phyloP scores from a whole-genome alignment of 805 yeast genomes.

The Debaryomyces prosopidis region DNA sequence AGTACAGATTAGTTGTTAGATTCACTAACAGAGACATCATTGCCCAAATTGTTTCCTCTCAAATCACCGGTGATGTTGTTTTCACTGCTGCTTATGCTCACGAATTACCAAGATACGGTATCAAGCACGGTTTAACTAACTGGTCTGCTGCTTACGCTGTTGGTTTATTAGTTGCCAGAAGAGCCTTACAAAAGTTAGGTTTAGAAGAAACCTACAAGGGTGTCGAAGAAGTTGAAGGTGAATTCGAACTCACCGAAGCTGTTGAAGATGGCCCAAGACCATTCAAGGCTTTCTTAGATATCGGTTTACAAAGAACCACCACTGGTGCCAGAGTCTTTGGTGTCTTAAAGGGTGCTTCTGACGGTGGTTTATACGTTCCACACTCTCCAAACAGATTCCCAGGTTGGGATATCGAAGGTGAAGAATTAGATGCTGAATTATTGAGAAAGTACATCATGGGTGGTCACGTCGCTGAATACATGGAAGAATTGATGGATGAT shows the following conservation, averaged over 20 bases:
- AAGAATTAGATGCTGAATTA: slow-evolving; percentile 96
- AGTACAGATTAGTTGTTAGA: slow-evolving; percentile 99
- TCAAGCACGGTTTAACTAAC: slow-evolving; percentile 98
- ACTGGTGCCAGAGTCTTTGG: slow-evolving; percentile 99
- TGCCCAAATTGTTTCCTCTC: slow-evolving; percentile 95
- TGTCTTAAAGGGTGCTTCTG: slow-evolving; percentile 99
- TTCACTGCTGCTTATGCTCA: slow-evolving; percentile 98
- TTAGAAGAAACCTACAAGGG: slow-evolving; percentile 97
- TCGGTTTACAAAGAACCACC: slow-evolving; percentile 99
- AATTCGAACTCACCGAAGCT: slow-evolving; percentile 96
- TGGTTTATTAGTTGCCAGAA: slow-evolving; percentile 98
- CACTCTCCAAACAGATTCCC: slow-evolving; percentile 99
- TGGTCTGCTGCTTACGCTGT: slow-evolving; percentile 99
- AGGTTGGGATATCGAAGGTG: slow-evolving; percentile 99
- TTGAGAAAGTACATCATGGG: slow-evolving; percentile 99
- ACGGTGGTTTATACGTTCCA: slow-evolving; percentile 99
- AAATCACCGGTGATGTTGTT: slow-evolving; percentile 95
- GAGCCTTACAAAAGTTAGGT: slow-evolving; percentile 96
- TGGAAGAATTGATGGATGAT: slow-evolving; percentile 99
- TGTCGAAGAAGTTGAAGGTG: slow-evolving; percentile 99
- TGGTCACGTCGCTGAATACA: slow-evolving; percentile 99
- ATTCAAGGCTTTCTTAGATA: slow-evolving; percentile 98
- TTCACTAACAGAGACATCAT: slow-evolving; percentile 99
- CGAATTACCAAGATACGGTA: slow-evolving; percentile 97
- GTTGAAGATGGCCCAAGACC: slow-evolving; percentile 99